phyloP scores from a whole-genome alignment of 441 rosid species.

The Eutrema salsugineum region DNA sequence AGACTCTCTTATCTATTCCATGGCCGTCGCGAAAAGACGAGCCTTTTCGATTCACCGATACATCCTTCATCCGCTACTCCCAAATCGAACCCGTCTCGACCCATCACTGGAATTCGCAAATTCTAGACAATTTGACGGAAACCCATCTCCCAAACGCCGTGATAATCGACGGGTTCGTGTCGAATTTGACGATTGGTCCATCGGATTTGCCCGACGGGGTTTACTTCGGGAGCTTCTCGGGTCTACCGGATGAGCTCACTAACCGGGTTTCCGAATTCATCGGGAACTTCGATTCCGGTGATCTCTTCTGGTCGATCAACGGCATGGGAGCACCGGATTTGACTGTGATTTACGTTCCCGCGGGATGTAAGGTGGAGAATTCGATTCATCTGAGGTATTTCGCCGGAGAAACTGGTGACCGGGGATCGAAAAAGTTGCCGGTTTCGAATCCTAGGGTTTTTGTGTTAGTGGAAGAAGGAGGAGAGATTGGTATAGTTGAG shows the following conservation, averaged over 20 bases:
- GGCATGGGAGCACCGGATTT: slow-evolving; percentile 91
- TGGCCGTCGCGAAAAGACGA: slow-evolving; percentile 95
- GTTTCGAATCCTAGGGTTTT: slow-evolving; percentile 90
- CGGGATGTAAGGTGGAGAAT: slow-evolving; percentile 61
- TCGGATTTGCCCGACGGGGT: slow-evolving; percentile 66
- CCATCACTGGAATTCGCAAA: slow-evolving; percentile 35
- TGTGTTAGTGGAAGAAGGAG: slow-evolving; percentile 83
- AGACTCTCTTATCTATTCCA: slow-evolving; percentile 64
- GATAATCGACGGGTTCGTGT: slow-evolving; percentile 70
- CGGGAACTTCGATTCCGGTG: slow-evolving; percentile 64
- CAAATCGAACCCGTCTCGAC: slow-evolving; percentile 57
- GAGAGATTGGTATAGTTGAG: slow-evolving; percentile 78
- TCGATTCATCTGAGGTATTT: slow-evolving; percentile 71
- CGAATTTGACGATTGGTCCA: slow-evolving; percentile 40
- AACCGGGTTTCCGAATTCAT: slow-evolving; percentile 43
- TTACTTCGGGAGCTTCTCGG: slow-evolving; percentile 64
- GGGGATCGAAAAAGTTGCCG: slow-evolving; percentile 52
- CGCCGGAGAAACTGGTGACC: slow-evolving; percentile 56
- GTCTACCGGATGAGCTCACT: slow-evolving; percentile 37
- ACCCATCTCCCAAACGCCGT: slow-evolving; percentile 44
- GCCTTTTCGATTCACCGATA: slow-evolving; percentile 81
- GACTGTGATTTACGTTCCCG: slow-evolving; percentile 74
- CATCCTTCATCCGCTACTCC: slow-evolving; percentile 59
- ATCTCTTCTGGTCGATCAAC: slow-evolving; percentile 85
- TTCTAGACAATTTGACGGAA: slow-evolving; percentile 34